Evolutionary conservation across 108 stramenopile species (phyloP).

Genomic region (Cyclotella choctawhatcheeana): DNA sequence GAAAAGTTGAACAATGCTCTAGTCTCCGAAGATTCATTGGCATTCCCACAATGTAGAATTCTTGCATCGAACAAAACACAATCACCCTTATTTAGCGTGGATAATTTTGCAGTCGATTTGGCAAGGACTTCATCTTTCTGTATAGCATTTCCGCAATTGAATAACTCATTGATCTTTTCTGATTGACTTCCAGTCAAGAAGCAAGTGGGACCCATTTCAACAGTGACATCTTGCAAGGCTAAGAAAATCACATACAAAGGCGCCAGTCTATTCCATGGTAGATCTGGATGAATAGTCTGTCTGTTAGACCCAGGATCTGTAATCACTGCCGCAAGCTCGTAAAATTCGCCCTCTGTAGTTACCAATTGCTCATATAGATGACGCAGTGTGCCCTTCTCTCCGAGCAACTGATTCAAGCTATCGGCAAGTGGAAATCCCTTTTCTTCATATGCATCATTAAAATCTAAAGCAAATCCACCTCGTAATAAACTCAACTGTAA

Average conservation of each 20-base stretch:
- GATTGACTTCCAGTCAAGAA: constrained; percentile 57
- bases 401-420: constrained; percentile 44
- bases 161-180: constrained; percentile 14
- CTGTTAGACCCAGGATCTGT: constrained; percentile 54
- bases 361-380: constrained; percentile 58
- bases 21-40: constrained; percentile 45
- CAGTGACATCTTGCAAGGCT: constrained; percentile 65
- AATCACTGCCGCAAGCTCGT: constrained; percentile 63
- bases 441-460: not conserved
- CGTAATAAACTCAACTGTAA: constrained; percentile 50
- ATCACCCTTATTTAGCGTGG: constrained; percentile 53
- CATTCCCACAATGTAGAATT: constrained; percentile 59
- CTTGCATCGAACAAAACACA: constrained; percentile 62
- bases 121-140: constrained; percentile 35
- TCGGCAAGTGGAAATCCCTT: constrained; percentile 16
- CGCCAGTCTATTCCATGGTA: constrained; percentile 45
- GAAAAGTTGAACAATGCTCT: constrained; percentile 63
- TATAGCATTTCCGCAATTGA: constrained; percentile 19
- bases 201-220: constrained; percentile 65
- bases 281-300: constrained; percentile 66
- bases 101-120: constrained; percentile 23
- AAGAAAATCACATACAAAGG: constrained; percentile 65
- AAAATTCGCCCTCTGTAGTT: constrained; percentile 55
- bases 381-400: constrained; percentile 45
- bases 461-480: constrained; percentile 20